Base-by-base conservation (phyloP, 208 protist genomes). In the Acanthamoeba divionensis region DNA sequence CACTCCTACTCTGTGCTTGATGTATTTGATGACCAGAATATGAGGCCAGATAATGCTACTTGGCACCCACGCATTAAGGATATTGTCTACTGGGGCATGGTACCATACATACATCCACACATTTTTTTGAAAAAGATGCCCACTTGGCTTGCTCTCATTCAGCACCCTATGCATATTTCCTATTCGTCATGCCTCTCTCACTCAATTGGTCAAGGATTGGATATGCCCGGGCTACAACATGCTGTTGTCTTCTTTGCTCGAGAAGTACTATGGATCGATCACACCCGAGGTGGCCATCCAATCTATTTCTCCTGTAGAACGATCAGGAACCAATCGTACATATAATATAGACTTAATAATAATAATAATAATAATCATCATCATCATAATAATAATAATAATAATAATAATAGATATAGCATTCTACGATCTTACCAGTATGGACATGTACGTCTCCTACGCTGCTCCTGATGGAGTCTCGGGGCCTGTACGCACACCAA, bases 31-130 rank as follows among this genome's bases (percentile, higher is more conserved):
- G 91, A 92, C 88, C 41, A 44, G 8, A 47, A 82, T 12, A 36
- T 92, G 89, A 62, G 57, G 48, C 54, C 91, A 8, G 89, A 90
- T 6, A 24, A 66, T 41, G 31, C 21, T 9, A 44, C 29, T 31
- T 92, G 91, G 91, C 91, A 92, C 26, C 91, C 91, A 8, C 55
- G 89, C 47, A 91, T 92, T 67, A 38, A 85, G 21, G 62, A 92
- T 38, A n/a, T 91, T 29, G 91, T 92, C 52, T 92, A 92, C 57
- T 71, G 52, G 26, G 91, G 88, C 69, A 92, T 92, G 91, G 91
- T 73, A 73, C 65, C 13, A 29, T 12, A n/a, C n/a, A n/a, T n/a
- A n/a, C n/a, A n/a, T n/a, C n/a, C n/a, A n/a, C n/a, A n/a, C n/a
- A n/a, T n/a, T n/a, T n/a, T n/a, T n/a, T n/a, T n/a, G n/a, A n/a